Conservation (phyloP, 2,329 filamentous ascomycete genomes). For the Xylaria sp. region DNA sequence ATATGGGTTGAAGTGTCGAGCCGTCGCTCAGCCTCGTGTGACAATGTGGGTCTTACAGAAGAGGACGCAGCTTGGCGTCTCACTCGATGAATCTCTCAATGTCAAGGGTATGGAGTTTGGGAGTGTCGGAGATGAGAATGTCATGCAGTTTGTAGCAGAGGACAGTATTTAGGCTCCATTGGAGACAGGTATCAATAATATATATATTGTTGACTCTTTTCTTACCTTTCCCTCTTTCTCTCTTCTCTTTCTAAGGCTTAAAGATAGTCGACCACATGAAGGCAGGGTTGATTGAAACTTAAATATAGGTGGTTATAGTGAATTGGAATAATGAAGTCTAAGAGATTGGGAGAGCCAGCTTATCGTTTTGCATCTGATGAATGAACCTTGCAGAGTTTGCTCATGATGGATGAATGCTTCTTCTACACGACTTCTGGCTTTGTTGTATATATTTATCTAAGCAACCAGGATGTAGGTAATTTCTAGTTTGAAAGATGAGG, state of each 20-base stretch:
- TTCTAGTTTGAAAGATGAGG: background rate
- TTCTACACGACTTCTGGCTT: background rate
- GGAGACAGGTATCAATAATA: slow-evolving; percentile 5
- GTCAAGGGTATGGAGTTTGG: background rate
- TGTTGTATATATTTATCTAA: background rate
- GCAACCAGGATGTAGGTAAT: background rate
- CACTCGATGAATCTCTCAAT: background rate
- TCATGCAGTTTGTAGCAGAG: background rate
- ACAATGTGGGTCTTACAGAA: background rate
- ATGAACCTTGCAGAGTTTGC: background rate
- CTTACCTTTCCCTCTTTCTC: no score
- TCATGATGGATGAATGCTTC: slow-evolving; percentile 6
- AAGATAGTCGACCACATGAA: slow-evolving; percentile 9
- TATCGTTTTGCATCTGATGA: slow-evolving; percentile 4
- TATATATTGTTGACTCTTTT: no score
- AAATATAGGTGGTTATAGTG: background rate
- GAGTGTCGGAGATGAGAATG: background rate
- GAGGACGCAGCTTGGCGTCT: background rate
- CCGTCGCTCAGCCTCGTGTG: slow-evolving; percentile 7
- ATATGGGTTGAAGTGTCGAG: slow-evolving; percentile 22
- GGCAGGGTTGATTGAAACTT: background rate
- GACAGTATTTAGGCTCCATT: slow-evolving; percentile 11
- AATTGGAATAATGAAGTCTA: background rate
- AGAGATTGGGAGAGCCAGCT: background rate
- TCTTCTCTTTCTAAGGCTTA: background rate